Evolutionary conservation across 192 early-diverging fungal genomes (phyloP), one percentile per base, ranked within the genome.

Genomic region (Entomortierella lignicola): DNA sequence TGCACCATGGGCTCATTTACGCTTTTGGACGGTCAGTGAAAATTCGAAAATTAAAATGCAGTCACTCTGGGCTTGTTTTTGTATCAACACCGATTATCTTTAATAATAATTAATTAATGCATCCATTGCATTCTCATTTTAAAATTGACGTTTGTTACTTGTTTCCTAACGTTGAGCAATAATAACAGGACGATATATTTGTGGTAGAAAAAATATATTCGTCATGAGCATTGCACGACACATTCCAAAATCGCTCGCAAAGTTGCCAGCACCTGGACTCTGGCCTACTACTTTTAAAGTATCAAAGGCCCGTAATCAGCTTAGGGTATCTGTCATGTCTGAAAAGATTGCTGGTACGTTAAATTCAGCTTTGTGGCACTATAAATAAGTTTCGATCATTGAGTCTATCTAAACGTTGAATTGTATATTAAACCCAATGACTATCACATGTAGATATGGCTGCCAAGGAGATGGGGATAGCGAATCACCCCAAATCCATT

Each of bases 251-350:
- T 65, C 66, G 0, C 31, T 79, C 23, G 58, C 75, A 34, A 64
- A 64, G 42, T 11, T 79, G 52, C 48, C 68, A 44, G 21, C 62
- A 7, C 44, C 62, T 7, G 56, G 50, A 10, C 54, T 63, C 1
- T 79, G 75, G 75, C 55, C 75, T 7, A 60, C 68, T 0, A 12
- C 65, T 0, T 79, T 48, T 43, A 79, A 79, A 34, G 68, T 34
- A 20, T 70, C 75, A 13, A 66, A 57, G 25, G 75, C 75, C n/a
- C 67, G 67, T 15, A 50, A 41, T 2, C 61, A 79, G 0, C 4
- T 66, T 11, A 44, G 75, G 51, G 75, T 79, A 0, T 66, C 60
- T n/a, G 75, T 79, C 39, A 70, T 70, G 75, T 59, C 75, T 2
- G 75, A 79, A 11, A 31, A 60, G 7, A 13, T 42, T 32, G 75